These are phyloP conservation scores for Sambucus nigra DNA, from an alignment of 129 eudicot genomes.

Conservation along the genomic window DNA sequence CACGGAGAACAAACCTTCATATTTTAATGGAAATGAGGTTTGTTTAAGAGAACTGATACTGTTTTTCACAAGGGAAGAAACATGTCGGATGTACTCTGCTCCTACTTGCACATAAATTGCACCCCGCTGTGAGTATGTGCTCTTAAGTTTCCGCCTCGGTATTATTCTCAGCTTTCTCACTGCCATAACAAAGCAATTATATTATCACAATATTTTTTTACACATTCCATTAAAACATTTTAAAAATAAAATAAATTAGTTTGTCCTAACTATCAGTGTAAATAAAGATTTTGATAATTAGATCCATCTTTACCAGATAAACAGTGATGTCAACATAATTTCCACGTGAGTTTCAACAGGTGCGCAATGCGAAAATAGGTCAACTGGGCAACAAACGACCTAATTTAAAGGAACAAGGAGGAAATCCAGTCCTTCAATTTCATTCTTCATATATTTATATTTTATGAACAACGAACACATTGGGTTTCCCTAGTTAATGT, in stretches of 20 bases:
- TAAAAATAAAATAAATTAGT: no score
- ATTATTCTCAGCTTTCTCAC: conserved; percentile 79
- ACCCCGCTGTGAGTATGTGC: conserved; percentile 63
- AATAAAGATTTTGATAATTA: background rate
- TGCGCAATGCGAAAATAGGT: no score
- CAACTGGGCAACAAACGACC: no score
- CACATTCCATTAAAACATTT: no score
- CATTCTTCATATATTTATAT: no score
- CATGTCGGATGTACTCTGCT: conserved; percentile 76
- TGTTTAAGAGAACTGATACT: conserved; percentile 57
- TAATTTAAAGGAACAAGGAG: no score
- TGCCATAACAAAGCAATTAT: conserved; percentile 21
- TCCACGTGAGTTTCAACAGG: no score
- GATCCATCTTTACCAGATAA: no score
- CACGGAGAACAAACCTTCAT: conserved; percentile 56
- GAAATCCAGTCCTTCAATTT: no score
- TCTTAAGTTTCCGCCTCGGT: conserved; percentile 76
- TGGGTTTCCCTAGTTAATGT: no score
- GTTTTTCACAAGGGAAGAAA: conserved; percentile 71
- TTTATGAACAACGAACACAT: no score
- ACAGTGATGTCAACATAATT: no score
- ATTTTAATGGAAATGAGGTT: conserved; percentile 41
- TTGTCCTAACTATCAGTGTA: background rate
- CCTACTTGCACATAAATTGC: conserved; percentile 79
- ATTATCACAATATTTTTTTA: background rate